Conservation (phyloP, 2,329 filamentous ascomycete species). For the Aureobasidium leucospermi region DNA sequence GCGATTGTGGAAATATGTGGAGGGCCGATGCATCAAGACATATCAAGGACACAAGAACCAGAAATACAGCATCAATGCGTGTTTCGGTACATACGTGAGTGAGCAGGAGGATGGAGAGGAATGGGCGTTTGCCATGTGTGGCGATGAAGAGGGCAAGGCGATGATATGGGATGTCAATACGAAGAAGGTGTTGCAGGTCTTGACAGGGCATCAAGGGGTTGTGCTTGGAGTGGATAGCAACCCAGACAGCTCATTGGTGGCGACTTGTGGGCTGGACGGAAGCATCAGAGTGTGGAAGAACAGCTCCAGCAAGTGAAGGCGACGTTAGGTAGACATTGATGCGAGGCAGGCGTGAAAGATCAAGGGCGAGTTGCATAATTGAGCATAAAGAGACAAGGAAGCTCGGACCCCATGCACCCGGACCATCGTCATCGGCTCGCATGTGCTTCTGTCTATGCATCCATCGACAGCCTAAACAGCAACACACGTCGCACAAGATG, state of each 20-base stretch:
- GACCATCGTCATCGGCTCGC: conserved; percentile 2
- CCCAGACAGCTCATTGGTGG: conserved; percentile 46
- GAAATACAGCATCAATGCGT: conserved; percentile 75
- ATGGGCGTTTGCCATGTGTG: conserved; percentile 65
- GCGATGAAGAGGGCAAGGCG: conserved; percentile 80
- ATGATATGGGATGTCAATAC: conserved; percentile 85
- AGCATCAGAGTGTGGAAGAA: conserved; percentile 55
- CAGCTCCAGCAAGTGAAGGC: neutral
- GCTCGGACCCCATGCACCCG: neutral
- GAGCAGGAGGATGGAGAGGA: conserved; percentile 19
- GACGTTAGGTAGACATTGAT: neutral
- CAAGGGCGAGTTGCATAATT: neutral
- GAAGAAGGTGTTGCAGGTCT: conserved; percentile 71
- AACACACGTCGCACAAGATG: neutral
- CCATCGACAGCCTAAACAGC: neutral
- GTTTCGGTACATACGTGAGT: conserved; percentile 61
- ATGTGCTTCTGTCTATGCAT: conserved; percentile 5
- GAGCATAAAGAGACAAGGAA: neutral
- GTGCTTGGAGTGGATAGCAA: conserved; percentile 56
- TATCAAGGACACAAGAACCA: conserved; percentile 88
- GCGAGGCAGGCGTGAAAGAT: neutral
- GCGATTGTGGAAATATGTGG: conserved; percentile 89
- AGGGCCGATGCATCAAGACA: conserved; percentile 87
- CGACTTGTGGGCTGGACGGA: conserved; percentile 56
- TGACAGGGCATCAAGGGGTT: conserved; percentile 50